These are phyloP conservation scores for Cladosporium velox DNA, from an alignment of 2,329 filamentous ascomycete genomes.

Conservation along the genomic window DNA sequence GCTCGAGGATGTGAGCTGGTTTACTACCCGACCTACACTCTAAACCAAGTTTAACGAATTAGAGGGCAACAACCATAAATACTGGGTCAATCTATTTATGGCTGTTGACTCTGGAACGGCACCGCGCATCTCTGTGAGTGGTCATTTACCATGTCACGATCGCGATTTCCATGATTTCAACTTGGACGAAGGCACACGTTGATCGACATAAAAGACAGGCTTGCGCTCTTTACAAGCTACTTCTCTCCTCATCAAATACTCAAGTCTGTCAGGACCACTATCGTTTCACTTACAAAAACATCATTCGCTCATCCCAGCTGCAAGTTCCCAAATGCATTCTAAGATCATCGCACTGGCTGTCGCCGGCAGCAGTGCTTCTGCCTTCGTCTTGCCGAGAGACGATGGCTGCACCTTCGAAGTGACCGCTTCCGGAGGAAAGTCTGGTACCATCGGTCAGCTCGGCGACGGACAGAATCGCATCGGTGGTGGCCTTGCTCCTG, in stretches of 20 bases:
- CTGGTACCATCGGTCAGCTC: constrained; percentile 27
- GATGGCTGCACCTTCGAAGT: constrained; percentile 29
- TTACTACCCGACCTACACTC: background rate
- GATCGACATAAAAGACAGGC: background rate
- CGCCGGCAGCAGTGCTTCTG: constrained; percentile 24
- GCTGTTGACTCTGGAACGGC: background rate
- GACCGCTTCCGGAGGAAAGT: constrained; percentile 26
- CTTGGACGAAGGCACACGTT: background rate
- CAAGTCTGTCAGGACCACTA: background rate
- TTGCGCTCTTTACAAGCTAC: background rate
- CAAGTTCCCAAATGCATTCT: background rate
- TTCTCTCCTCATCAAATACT: background rate
- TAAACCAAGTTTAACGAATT: background rate
- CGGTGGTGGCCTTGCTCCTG: constrained; percentile 45
- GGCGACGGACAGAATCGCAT: constrained; percentile 59
- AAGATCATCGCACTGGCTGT: constrained; percentile 24
- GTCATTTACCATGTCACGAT: background rate
- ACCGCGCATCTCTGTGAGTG: background rate
- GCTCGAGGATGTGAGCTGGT: background rate
- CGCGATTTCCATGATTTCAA: background rate
- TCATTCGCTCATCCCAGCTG: background rate
- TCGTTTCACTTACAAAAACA: background rate
- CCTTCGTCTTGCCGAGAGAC: constrained; percentile 23
- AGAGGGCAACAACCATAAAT: background rate
- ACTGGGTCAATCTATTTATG: constrained; percentile 3